These are phyloP conservation scores for Athelia psychrophila DNA, from an alignment of 1,284 basidiomycete genomes.

Conservation along the genomic window DNA sequence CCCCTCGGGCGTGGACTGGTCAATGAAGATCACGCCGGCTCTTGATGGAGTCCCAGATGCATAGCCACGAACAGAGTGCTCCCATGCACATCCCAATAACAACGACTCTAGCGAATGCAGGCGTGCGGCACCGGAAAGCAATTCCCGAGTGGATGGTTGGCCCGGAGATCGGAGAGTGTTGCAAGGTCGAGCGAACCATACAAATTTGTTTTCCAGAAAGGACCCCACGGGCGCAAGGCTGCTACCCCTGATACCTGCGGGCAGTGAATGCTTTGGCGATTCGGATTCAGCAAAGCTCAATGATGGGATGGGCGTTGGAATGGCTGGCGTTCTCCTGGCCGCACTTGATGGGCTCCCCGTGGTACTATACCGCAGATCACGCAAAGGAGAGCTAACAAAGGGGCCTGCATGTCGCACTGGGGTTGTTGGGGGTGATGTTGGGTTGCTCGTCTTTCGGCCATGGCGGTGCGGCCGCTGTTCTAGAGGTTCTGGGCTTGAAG, in stretches of 20 bases:
- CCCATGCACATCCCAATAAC: constrained; percentile 34
- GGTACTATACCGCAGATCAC: not conserved
- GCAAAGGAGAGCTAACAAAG: not conserved
- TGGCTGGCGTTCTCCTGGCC: not conserved
- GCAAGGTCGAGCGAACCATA: constrained; percentile 1
- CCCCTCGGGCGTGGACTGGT: not conserved
- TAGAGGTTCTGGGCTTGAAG: not conserved
- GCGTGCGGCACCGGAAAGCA: constrained; percentile 8
- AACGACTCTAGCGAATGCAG: constrained; percentile 36
- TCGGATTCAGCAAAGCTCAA: not conserved
- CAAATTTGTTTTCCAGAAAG: not conserved
- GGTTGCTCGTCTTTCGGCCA: too few relatives aligned
- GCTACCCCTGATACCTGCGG: not conserved
- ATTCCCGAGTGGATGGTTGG: not conserved
- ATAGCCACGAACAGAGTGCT: not conserved
- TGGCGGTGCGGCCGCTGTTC: too few relatives aligned
- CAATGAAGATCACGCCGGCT: constrained; percentile 1
- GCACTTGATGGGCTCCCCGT: not conserved
- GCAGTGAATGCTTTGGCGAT: not conserved
- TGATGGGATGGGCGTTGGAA: not conserved
- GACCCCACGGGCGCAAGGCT: too few relatives aligned
- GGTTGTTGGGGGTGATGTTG: too few relatives aligned
- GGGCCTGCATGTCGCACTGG: too few relatives aligned
- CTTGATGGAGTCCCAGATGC: not conserved
- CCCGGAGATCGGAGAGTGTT: not conserved